Conservation (phyloP, 2,329 filamentous ascomycete species). For the Xylaria multiplex region DNA sequence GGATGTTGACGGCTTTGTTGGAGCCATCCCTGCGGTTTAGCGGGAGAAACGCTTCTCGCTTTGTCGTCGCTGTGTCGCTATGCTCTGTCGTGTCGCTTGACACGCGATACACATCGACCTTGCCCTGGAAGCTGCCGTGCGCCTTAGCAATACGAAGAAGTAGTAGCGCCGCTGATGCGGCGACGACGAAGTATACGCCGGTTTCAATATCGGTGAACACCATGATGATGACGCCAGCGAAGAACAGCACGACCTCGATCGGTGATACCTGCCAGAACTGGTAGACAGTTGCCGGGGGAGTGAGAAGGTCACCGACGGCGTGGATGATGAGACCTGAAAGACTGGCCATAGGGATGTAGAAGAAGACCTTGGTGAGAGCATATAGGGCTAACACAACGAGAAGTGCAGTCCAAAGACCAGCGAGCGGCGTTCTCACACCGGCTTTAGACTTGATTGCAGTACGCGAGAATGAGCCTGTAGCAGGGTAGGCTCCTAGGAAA, state of each 20-base stretch:
- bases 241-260: constrained; percentile 84
- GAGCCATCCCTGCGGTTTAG: constrained; percentile 61
- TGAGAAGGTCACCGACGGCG: constrained; percentile 86
- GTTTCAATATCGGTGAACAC: constrained; percentile 85
- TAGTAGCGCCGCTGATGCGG: constrained; percentile 74
- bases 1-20: constrained; percentile 59
- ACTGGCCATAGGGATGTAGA: constrained; percentile 82
- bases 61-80: constrained; percentile 35
- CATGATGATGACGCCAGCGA: constrained; percentile 83
- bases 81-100: constrained; percentile 28
- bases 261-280: constrained; percentile 90
- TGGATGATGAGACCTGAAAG: constrained; percentile 90
- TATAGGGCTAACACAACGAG: constrained; percentile 88
- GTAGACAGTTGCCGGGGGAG: constrained; percentile 82
- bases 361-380: constrained; percentile 84
- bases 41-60: constrained; percentile 58
- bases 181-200: constrained; percentile 85
- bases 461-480: constrained; percentile 89
- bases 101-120: constrained; percentile 73
- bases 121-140: constrained; percentile 80
- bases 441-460: constrained; percentile 96
- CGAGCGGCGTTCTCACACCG: constrained; percentile 86
- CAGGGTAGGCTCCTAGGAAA: constrained; percentile 84
- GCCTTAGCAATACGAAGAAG: constrained; percentile 83
- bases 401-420: constrained; percentile 83